phyloP scores from a whole-genome alignment of 805 yeast genomes.

The Isabelozyma rhagii region DNA sequence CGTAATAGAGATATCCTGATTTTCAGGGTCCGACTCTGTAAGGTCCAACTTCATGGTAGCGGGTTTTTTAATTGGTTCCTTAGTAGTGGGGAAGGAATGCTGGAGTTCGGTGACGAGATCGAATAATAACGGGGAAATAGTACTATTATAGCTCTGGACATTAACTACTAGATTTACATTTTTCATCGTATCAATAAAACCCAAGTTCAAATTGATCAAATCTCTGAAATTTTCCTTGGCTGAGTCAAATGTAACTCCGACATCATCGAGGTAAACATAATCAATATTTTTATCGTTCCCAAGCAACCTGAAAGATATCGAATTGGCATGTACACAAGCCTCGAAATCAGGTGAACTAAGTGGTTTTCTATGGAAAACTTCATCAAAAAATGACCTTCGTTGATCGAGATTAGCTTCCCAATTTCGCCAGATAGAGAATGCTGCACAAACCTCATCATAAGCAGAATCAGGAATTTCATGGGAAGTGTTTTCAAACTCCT shows the following conservation, averaged over 20 bases:
- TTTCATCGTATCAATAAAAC: slow-evolving; percentile 5
- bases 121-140: slow-evolving; percentile 10
- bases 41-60: not conserved
- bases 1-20: not conserved
- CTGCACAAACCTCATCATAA: slow-evolving; percentile 47
- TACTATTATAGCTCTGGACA: slow-evolving; percentile 15
- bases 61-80: not conserved
- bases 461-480: slow-evolving; percentile 46
- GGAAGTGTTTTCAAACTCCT: slow-evolving; percentile 27
- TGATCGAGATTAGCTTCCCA: slow-evolving; percentile 69
- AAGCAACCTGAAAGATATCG: slow-evolving; percentile 1
- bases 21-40: not conserved
- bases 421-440: slow-evolving; percentile 78
- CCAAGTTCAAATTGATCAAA: slow-evolving; percentile 4
- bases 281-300: slow-evolving; percentile 8
- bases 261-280: slow-evolving; percentile 10
- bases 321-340: not conserved
- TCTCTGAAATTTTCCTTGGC: slow-evolving; percentile 2
- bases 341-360: not conserved
- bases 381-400: slow-evolving; percentile 15
- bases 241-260: slow-evolving; percentile 1
- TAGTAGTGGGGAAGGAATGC: not conserved
- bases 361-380: slow-evolving; percentile 6
- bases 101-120: not conserved
- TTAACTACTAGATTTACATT: slow-evolving; percentile 8